Evolutionary conservation across 495 filamentous ascomycete species (phyloP), one percentile per base, ranked within the genome.

Genomic region (Alectoria sarmentosa): DNA sequence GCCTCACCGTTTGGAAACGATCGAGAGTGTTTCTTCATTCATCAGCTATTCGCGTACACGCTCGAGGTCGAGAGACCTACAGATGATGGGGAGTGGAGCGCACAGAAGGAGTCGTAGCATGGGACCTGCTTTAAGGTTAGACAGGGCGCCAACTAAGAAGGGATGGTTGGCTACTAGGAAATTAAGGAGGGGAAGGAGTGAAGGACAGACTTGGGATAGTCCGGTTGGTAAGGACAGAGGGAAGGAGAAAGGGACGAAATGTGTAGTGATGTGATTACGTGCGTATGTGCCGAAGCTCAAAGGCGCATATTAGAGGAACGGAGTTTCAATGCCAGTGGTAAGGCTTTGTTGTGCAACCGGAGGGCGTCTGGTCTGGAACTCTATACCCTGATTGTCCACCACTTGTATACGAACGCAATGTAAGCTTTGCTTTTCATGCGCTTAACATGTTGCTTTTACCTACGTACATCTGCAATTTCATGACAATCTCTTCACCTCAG

Each of bases 261-360:
- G 83, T 66, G 65, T 75, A 21, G 73, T 85, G 46, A 86, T 86
- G 83, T 86, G 71, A 79, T 39, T 21, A 0, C 13, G 19, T 55
- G 15, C 1, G 9, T n/a, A 9, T 34, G 3, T 34, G 30, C 14
- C 14, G 17, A n/a, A 32, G 26, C 49, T 30, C 28, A 28, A 17
- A 54, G 44, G 44, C 26, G 48, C 48, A 52, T 30, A 14, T 34
- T 34, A 34, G 10, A 55, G 28, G 30, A 21, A 36, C 34, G 52
- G 17, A 30, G 52, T 30, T 54, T 55, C 52, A 19, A 21, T 34
- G 28, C 30, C 10, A 30, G 52, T 10, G 15, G 15, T 26, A 34
- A 55, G 15, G 30, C 9, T 55, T 55, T 36, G 49, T 26, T 54
- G 32, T 30, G 49, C 49, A 54, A 5, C 15, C n/a, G n/a, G 26